Evolutionary conservation across 768 basidiomycete genomes (phyloP).

Genomic region (Lactifluus pinguis): DNA sequence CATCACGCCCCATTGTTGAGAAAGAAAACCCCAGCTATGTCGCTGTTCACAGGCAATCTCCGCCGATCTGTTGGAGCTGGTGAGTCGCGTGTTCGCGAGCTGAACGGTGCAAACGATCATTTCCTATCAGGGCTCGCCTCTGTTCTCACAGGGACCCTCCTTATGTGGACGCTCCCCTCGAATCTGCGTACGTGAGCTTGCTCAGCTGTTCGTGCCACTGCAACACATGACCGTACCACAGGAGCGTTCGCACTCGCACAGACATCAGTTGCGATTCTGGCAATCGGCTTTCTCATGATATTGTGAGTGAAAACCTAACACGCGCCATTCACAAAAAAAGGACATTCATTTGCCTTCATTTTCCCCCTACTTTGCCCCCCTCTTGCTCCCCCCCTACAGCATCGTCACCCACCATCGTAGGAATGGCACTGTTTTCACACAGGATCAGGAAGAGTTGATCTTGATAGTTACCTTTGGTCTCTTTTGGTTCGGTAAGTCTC

Average conservation of each 20-base stretch:
- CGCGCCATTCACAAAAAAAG: neutral
- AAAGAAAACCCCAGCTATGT: constrained; percentile 1
- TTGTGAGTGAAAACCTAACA: constrained; percentile 39
- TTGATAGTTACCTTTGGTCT: constrained; percentile 64
- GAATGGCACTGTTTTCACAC: constrained; percentile 53
- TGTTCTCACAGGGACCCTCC: constrained; percentile 9
- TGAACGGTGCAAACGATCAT: no score
- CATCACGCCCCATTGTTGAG: neutral
- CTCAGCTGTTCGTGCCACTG: neutral
- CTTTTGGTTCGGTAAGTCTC: constrained; percentile 63
- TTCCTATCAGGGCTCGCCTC: constrained; percentile 3
- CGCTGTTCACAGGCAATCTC: constrained; percentile 17
- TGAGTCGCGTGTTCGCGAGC: constrained; percentile 2
- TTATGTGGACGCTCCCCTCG: constrained; percentile 36
- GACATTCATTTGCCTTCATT: neutral
- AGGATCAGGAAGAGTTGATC: constrained; percentile 64
- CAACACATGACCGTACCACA: constrained; percentile 14
- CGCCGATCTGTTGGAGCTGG: constrained; percentile 17
- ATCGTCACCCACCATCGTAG: constrained; percentile 58
- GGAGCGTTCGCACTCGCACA: constrained; percentile 37
- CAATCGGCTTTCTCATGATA: constrained; percentile 53
- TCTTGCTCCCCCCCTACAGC: constrained; percentile 29
- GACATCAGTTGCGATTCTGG: constrained; percentile 61
- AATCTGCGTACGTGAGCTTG: constrained; percentile 22
- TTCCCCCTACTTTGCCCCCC: no score